Base-by-base conservation (phyloP, 257 asterid genomes). In the Solanum medicagineum region DNA sequence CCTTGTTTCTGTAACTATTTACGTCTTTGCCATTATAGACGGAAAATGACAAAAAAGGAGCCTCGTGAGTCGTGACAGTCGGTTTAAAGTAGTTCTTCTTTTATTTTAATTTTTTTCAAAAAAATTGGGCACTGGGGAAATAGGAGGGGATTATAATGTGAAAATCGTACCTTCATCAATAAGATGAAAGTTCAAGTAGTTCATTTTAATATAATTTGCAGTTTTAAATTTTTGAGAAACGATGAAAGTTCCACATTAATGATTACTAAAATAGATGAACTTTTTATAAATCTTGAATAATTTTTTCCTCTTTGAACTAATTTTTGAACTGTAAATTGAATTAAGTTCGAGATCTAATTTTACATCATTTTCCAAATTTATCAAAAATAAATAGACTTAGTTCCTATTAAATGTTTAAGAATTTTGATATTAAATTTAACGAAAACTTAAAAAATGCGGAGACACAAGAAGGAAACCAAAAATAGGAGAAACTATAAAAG, bases 91-190 rank as follows among this genome's bases (percentile, higher is more conserved):
- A 62, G 40, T 62, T 62, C 4, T 32, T 32, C 3, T 32, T 32
- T 32, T 3, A 32, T 32, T 32, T 32, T 32, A 32, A 32, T 32
- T 29, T 29, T 29, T 29, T 29, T 2, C 0, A 32, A 32, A 32
- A 32, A 32, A 32, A 29, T 2, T 2, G 36, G 4, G 36, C 0
- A 0, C 1, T 0, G 36, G 4, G 0, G 0, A 32, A 32, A 32
- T 32, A 4, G 32, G 3, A 29, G 32, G 32, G 3, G 0, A 29
- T 29, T 29, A 29, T 3, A 29, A 29, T 29, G 3, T 29, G 32
- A 29, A 29, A 29, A 29, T 29, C 3, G 0, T 29, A 29, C 0
- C 2, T 0, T 29, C 32, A 29, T 3, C 32, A 29, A 29, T 29
- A 29, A 29, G 3, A 3, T 3, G 36, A 32, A 4, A 3, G 36